Base-by-base conservation (phyloP, 1,139 yeast species). In the Scheffersomyces cryptocercus region DNA sequence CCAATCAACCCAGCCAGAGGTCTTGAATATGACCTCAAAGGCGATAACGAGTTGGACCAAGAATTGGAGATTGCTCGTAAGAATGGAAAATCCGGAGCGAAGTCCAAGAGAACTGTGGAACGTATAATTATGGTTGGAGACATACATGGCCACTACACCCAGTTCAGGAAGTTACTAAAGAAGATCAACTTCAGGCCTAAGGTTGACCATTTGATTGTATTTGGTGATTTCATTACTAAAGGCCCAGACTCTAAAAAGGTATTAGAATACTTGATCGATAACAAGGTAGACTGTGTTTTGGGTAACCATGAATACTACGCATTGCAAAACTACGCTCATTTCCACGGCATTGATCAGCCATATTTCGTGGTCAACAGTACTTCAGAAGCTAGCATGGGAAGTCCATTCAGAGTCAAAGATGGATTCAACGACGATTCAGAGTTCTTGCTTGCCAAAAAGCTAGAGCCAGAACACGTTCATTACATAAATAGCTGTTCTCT, bases 301-400 rank as follows among this genome's bases (percentile, higher is more conserved):
- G 98, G 98, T 0, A 91, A 91, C 67, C 97, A 91, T 62, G 98
- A 91, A 60, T 75, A 83, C 53, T 81, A 79, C 49, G 76, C 84
- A 13, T 56, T 87, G 50, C 73, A 79, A 43, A 65, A 82, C 55
- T 87, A 87, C 56, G 80, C 86, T 1, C 71, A 69, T 39, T 77
- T 73, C 55, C 88, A 82, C 54, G 73, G 78, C 4, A 63, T 84
- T 35, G 65, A 61, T 3, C 53, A 61, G 14, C 78, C 78, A 2
- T 42, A 29, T 24, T 59, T 61, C 35, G 50, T 38, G 5, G 34
- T 38, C 12, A 46, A 34, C 11, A 30, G 35, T 9, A 31, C 29
- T 14, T 14, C 20, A 4, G 35, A 31, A 31, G 15, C 15, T n/a
- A 14, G n/a, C 35, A 14, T 13, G n/a, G 35, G 24, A 6, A 15